Percentiles rank a stretch among this genome's conserved stretches.
Evolutionary conservation across 2,329 filamentous ascomycete genomes (phyloP).

Genomic region (Ustilaginoidea virens): DNA sequence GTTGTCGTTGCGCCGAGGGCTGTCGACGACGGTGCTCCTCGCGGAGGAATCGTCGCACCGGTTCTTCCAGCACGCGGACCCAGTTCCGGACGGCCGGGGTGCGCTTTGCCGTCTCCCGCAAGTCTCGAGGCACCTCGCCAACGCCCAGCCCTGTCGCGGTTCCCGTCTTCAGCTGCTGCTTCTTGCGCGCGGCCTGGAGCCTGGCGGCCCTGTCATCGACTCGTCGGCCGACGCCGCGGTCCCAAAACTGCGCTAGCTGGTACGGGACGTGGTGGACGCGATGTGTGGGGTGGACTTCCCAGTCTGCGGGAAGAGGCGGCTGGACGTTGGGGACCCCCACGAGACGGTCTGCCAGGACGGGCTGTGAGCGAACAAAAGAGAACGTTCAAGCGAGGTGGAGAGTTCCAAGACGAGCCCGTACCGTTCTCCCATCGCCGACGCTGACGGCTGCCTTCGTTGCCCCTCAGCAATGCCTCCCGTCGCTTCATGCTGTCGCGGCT

Average conservation of each 20-base stretch:
- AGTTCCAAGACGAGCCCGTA: constrained; percentile 16
- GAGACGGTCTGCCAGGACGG: constrained; percentile 50
- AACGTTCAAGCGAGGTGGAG: not conserved
- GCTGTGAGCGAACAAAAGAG: not conserved
- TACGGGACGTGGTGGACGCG: constrained; percentile 69
- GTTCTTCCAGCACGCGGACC: constrained; percentile 71
- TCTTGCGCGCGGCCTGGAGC: constrained; percentile 27
- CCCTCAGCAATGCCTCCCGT: constrained; percentile 67
- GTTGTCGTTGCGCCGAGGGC: constrained; percentile 9
- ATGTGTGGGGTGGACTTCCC: constrained; percentile 69
- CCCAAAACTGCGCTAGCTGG: constrained; percentile 78
- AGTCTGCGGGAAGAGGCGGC: constrained; percentile 70
- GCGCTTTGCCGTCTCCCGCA: constrained; percentile 69
- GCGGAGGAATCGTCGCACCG: constrained; percentile 62
- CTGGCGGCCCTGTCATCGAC: constrained; percentile 30
- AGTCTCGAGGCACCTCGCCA: constrained; percentile 58
- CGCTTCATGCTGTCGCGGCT: constrained; percentile 38
- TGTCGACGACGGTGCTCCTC: constrained; percentile 19
- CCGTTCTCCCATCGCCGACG: constrained; percentile 91
- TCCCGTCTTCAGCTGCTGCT: constrained; percentile 25
- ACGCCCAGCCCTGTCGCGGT: constrained; percentile 27
- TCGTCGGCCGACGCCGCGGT: constrained; percentile 35
- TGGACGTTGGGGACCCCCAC: constrained; percentile 74
- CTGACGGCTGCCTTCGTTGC: constrained; percentile 78
- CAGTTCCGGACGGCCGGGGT: constrained; percentile 62